Base-by-base conservation (phyloP, 306 rosid species). In the Trifolium subterraneum region DNA sequence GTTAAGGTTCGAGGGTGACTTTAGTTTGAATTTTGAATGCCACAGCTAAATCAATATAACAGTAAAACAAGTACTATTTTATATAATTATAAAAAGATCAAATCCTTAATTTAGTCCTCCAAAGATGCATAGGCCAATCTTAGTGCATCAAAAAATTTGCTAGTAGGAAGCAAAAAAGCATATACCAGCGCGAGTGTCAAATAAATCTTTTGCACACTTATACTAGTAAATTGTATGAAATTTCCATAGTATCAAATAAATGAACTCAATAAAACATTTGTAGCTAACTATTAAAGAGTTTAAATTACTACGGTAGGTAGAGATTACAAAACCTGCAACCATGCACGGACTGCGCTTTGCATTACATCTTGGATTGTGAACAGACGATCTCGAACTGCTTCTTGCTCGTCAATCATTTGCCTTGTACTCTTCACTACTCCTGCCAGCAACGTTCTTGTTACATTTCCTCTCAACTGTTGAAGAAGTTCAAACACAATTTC, bases 341-440 rank as follows among this genome's bases (percentile, higher is more conserved):
- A 94, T 62, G 98, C 92, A 18, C 98, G 97, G 70, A 94, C 96
- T 36, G 88, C 81, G 82, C 98, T 91, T 80, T 94, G 98, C 95
- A 91, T 87, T 74, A 88, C 97, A 78, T 91, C 98, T 85, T 91
- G 97, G 82, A 94, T 91, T 19, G 93, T 94, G 76, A 94, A 94
- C 51, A 94, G 79, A 72, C 98, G 97, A 38, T 77, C 92, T 61
- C 97, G 95, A 78, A 87, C 98, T 59, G 97, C 98, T 87, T 94
- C 98, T 84, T 94, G 97, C 87, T 91, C 98, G 68, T 84, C 97
- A 25, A 94, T 87, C 98, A 94, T 94, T 79, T 88, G 81, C 68
- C 98, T 83, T 48, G 90, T 86, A 78, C 84, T 82, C 78, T 88
- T 91, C 83, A 82, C 79, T 80, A 83, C 69, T 66, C 86, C 79